These are phyloP conservation scores for Citrus reticulata DNA, from an alignment of 345 rosid genomes.

Conservation along the genomic window DNA sequence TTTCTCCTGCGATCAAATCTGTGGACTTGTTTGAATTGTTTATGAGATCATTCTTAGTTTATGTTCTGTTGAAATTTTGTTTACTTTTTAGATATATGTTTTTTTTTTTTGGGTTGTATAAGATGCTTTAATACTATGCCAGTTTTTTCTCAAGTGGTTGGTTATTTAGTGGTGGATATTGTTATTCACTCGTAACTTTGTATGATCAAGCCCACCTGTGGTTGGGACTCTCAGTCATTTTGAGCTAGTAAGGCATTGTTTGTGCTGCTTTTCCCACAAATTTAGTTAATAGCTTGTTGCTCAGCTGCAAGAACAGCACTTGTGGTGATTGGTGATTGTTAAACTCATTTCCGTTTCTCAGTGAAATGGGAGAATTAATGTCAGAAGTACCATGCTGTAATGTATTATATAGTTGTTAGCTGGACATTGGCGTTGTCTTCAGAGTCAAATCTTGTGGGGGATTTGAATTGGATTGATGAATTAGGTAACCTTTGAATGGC, in stretches of 20 bases:
- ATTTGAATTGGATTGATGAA: background rate
- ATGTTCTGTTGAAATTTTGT: slow-evolving; percentile 14
- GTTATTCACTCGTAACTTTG: background rate
- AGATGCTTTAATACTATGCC: slow-evolving; percentile 8
- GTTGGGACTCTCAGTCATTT: background rate
- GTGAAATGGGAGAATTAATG: background rate
- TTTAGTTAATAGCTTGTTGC: background rate
- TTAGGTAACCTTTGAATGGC: background rate
- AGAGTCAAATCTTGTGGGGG: background rate
- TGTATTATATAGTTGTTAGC: background rate
- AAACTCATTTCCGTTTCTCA: background rate
- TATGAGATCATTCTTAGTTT: slow-evolving; percentile 4
- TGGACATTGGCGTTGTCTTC: background rate
- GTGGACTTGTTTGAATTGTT: slow-evolving; percentile 2
- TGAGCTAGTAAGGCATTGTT: background rate
- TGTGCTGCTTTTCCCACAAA: background rate
- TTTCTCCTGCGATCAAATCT: background rate
- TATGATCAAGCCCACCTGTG: background rate
- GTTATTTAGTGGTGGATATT: background rate
- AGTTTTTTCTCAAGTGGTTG: background rate
- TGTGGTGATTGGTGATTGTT: background rate
- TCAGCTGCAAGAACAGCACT: background rate
- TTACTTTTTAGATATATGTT: background rate
- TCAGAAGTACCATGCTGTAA: background rate
- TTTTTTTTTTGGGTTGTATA: background rate